Evolutionary conservation across 192 early-diverging fungal genomes (phyloP).

Genomic region (Coemansia sp.): DNA sequence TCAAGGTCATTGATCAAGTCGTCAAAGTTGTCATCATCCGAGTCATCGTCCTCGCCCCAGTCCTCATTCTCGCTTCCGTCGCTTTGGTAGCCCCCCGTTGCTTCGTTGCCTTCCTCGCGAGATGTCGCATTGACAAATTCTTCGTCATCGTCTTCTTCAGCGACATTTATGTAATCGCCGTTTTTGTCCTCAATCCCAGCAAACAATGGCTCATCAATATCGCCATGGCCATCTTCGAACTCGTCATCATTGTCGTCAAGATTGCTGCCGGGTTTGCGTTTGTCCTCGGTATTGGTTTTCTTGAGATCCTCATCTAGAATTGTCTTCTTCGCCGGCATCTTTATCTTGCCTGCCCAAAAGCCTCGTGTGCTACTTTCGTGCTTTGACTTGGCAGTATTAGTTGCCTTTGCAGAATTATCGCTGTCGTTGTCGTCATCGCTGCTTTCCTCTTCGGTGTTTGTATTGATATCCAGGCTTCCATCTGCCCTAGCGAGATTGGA

Average conservation of each 20-base stretch:
- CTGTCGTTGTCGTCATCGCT: conserved; percentile 5
- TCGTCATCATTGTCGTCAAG: conserved; percentile 23
- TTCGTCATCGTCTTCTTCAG: conserved; percentile 6
- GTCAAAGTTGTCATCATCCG: conserved; percentile 49
- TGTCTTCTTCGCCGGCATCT: conserved; percentile 12
- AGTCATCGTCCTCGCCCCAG: conserved; percentile 48
- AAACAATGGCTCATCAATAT: conserved; percentile 22
- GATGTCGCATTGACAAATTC: not conserved
- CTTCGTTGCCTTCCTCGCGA: conserved; percentile 7
- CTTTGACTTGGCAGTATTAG: not conserved
- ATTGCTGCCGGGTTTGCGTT: conserved; percentile 4
- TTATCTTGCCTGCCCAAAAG: conserved; percentile 12
- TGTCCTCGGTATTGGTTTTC: not conserved
- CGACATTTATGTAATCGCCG: conserved; percentile 2
- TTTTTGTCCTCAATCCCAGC: conserved; percentile 20
- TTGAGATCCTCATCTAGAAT: conserved; percentile 6
- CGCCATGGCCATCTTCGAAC: conserved; percentile 4
- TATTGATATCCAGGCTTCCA: conserved; percentile 37
- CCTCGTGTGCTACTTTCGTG: not conserved
- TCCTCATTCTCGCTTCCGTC: conserved; percentile 30
- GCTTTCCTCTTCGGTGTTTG: conserved; percentile 15
- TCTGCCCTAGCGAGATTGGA: conserved; percentile 28
- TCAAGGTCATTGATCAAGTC: conserved; percentile 58
- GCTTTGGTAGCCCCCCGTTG: conserved; percentile 34
- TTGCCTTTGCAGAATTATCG: not conserved